A percentile compares a stretch with the other conserved stretches of the same genome.
phyloP scores from a whole-genome alignment of 164 flowering plant genomes.

The Aristolochia contorta region DNA sequence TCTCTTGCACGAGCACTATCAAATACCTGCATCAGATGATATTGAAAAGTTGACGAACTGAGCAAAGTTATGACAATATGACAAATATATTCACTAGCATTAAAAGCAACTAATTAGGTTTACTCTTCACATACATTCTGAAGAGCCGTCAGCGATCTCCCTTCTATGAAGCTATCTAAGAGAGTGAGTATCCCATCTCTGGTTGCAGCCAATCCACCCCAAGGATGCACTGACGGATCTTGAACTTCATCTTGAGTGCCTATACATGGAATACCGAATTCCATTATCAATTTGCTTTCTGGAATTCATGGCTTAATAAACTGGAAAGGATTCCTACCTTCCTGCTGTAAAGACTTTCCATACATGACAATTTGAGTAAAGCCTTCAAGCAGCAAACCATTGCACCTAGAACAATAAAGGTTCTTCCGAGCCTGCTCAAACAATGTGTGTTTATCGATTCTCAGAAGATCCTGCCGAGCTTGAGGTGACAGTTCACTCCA shows the following conservation, averaged over 20 bases:
- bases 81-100: too few species aligned
- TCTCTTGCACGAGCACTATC: slow-evolving; percentile 93
- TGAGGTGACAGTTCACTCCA: slow-evolving; percentile 80
- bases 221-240: slow-evolving; percentile 90
- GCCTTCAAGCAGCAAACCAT: slow-evolving; percentile 88
- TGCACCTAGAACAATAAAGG: slow-evolving; percentile 97
- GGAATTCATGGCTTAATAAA: slow-evolving; percentile 20
- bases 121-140: slow-evolving; percentile 52
- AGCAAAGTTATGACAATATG: too few species aligned
- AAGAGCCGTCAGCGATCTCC: slow-evolving; percentile 72
- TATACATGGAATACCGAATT: slow-evolving; percentile 4
- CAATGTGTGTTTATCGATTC: slow-evolving; percentile 79
- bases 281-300: slow-evolving; percentile 27
- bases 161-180: slow-evolving; percentile 64
- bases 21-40: slow-evolving; percentile 54
- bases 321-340: slow-evolving; percentile 30
- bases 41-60: too few species aligned
- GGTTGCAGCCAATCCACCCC: slow-evolving; percentile 89
- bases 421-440: slow-evolving; percentile 96
- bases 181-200: slow-evolving; percentile 86
- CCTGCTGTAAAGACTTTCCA: slow-evolving; percentile 80
- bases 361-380: slow-evolving; percentile 86
- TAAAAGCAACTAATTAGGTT: background rate
- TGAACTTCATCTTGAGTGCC: slow-evolving; percentile 55
- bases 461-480: slow-evolving; percentile 67